These are phyloP conservation scores for Lasiosphaeria miniovina DNA, from an alignment of 495 filamentous ascomycete genomes.

Conservation along the genomic window DNA sequence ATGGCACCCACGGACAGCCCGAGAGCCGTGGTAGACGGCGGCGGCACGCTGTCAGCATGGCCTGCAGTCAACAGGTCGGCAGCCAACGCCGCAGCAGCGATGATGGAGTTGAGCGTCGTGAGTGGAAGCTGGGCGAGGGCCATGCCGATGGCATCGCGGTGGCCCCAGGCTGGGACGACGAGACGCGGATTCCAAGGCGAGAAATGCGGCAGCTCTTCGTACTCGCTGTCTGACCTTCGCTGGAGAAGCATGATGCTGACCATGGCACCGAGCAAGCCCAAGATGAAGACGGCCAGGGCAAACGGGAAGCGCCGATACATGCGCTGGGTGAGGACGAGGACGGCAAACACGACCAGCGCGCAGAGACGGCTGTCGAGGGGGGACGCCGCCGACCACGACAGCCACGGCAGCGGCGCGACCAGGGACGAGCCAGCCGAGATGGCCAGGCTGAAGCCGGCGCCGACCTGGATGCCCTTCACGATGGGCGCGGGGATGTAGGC, in stretches of 20 bases:
- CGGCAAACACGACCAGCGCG: conserved; percentile 65
- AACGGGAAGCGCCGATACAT: conserved; percentile 62
- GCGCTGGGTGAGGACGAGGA: conserved; percentile 60
- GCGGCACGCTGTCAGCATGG: conserved; percentile 1
- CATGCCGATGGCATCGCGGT: conserved; percentile 54
- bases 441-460: conserved; percentile 76
- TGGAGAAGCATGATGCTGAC: background rate
- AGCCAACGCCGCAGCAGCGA: conserved; percentile 75
- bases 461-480: conserved; percentile 91
- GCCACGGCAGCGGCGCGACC: conserved; percentile 56
- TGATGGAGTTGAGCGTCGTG: conserved; percentile 85
- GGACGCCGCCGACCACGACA: conserved; percentile 31
- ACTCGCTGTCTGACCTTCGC: too few species aligned
- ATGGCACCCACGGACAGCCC: conserved; percentile 77
- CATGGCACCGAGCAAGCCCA: conserved; percentile 46
- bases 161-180: conserved; percentile 51
- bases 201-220: background rate
- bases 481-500: conserved; percentile 76
- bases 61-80: conserved; percentile 65
- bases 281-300: conserved; percentile 65
- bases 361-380: conserved; percentile 72
- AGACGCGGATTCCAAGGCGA: conserved; percentile 22
- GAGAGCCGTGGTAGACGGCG: conserved; percentile 58
- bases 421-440: conserved; percentile 68
- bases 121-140: conserved; percentile 79